Percentiles rank a stretch among this genome's conserved stretches.
These are phyloP conservation scores for Hypoxylon intermedium DNA, from an alignment of 495 filamentous ascomycete genomes.

Conservation along the genomic window DNA sequence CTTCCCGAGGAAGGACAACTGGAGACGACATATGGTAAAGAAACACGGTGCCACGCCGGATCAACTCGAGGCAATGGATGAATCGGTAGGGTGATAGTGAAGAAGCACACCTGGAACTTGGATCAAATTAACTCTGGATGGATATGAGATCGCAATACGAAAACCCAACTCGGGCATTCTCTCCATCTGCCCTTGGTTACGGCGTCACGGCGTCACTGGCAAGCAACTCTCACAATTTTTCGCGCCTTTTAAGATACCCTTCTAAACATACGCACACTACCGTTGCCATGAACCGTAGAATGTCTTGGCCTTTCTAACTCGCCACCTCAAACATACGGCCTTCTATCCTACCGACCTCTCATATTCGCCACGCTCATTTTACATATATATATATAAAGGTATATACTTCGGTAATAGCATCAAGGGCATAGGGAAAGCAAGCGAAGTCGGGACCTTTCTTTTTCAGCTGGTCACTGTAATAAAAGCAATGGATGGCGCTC, in stretches of 20 bases:
- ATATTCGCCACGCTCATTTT: slow-evolving; percentile 29
- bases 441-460: slow-evolving; percentile 22
- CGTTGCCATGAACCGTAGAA: background rate
- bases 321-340: background rate
- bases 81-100: slow-evolving; percentile 26
- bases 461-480: slow-evolving; percentile 27
- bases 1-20: slow-evolving; percentile 61
- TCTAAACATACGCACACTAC: background rate
- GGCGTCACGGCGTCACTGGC: background rate
- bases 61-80: slow-evolving; percentile 40
- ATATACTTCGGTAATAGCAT: slow-evolving; percentile 36
- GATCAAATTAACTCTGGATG: background rate
- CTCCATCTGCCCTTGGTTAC: background rate
- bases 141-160: background rate
- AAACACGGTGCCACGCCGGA: slow-evolving; percentile 47
- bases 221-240: background rate
- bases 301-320: background rate
- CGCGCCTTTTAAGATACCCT: background rate
- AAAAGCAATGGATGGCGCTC: slow-evolving; percentile 26
- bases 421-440: slow-evolving; percentile 20
- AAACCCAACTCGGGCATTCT: background rate
- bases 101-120: background rate
- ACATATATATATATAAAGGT: slow-evolving; percentile 9
- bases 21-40: slow-evolving; percentile 59
- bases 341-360: slow-evolving; percentile 2